Conservation (phyloP, 441 rosid species). For the Populus trichocarpa region DNA sequence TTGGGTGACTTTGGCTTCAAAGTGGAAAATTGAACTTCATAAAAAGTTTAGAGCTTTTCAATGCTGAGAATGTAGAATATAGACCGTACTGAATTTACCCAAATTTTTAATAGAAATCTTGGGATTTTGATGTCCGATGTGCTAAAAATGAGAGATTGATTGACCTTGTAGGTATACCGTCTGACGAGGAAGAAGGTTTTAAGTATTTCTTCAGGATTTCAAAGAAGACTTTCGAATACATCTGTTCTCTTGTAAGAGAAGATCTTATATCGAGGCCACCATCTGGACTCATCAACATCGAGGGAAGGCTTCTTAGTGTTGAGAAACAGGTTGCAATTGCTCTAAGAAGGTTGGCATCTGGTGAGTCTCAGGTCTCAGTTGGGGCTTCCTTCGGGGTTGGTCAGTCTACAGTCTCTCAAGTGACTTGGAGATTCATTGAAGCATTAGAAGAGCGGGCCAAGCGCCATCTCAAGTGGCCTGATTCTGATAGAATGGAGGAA, state of each 20-base stretch:
- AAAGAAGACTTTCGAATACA: slow-evolving; percentile 47
- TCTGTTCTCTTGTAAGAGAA: slow-evolving; percentile 58
- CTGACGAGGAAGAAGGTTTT: slow-evolving; percentile 41
- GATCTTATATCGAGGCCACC: slow-evolving; percentile 42
- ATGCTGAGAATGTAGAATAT: not conserved
- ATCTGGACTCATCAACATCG: slow-evolving; percentile 33
- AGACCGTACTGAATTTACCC: not conserved
- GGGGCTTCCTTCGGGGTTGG: slow-evolving; percentile 57
- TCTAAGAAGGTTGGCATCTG: slow-evolving; percentile 59
- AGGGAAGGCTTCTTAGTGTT: slow-evolving; percentile 48
- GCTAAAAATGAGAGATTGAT: not conserved
- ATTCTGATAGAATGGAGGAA: slow-evolving; percentile 32
- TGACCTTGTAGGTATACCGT: slow-evolving; percentile 9
- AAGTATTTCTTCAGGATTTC: slow-evolving; percentile 46
- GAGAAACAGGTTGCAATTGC: slow-evolving; percentile 66
- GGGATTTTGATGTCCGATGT: not conserved
- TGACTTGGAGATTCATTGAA: slow-evolving; percentile 71
- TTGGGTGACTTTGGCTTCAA: not conserved
- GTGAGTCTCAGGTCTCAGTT: slow-evolving; percentile 48
- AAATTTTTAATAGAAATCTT: not conserved
- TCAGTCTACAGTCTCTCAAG: slow-evolving; percentile 67
- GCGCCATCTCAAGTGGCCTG: slow-evolving; percentile 61
- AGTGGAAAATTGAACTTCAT: not conserved
- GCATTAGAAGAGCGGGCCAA: slow-evolving; percentile 63
- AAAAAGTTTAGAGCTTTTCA: not conserved